Evolutionary conservation across 805 yeast genomes (phyloP), one percentile per base, ranked within the genome.

Genomic region (Metschnikowia drakensbergensis): DNA sequence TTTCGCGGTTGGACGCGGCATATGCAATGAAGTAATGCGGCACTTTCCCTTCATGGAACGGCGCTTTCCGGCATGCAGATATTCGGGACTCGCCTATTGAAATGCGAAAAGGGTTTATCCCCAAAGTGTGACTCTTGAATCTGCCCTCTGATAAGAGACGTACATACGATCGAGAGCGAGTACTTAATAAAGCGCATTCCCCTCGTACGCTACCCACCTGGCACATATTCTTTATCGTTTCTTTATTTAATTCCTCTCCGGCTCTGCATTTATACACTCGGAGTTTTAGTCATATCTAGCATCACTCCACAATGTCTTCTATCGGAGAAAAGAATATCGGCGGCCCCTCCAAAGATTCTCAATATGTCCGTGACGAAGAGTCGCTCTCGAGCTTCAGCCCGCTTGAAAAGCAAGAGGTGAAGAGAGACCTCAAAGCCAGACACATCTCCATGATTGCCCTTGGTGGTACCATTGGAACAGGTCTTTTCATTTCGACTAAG

Each of bases 381-480:
- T 48, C 51, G 30, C 33, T 54, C 10, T 44, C 51, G 5, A 53
- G 49, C 13, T 11, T 52, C 29, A 40, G 33, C 31, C 40, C 42
- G n/a, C 36, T 40, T 22, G 59, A 50, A 29, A 52, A 45, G n/a
- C 48, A 41, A 2, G 75, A 79, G 57, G 83, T 81, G 48, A 77
- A 79, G 58, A 71, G 90, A 62, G 76, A 74, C 42, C 67, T 85
- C 50, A 82, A 83, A 62, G 78, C 82, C 17, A 72, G 92, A 59
- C 89, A 84, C 58, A 77, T 85, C 43, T 75, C 85, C 30, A 84
- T 85, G 89, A 80, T 85, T 57, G 88, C 90, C 41, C 71, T 85
- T 22, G 92, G 91, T 52, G 91, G 90, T 53, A 82, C 90, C 31
- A 84, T 86, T 52, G 91, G 91, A 58, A 84, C 90, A 3, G 91